These are phyloP conservation scores for Hygrophorus pudorinus DNA, from an alignment of 768 basidiomycete genomes.

Conservation along the genomic window DNA sequence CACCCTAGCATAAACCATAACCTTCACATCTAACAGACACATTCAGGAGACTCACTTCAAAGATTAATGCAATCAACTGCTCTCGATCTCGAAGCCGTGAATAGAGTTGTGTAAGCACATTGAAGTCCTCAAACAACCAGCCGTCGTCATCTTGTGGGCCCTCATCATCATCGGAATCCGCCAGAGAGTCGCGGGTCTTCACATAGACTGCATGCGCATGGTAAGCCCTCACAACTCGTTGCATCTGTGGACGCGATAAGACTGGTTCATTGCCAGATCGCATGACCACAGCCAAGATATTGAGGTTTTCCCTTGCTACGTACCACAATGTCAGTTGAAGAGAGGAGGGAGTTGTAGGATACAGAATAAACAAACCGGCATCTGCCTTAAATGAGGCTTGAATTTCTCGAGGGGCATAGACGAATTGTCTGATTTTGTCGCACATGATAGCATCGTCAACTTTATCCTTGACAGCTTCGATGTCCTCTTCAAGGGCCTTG, in stretches of 20 bases:
- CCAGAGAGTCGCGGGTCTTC: constrained; percentile 43
- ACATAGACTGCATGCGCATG: constrained; percentile 73
- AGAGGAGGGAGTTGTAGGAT: constrained; percentile 2
- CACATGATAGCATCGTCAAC: constrained; percentile 83
- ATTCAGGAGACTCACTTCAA: constrained; percentile 56
- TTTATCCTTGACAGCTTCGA: constrained; percentile 79
- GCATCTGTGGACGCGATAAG: constrained; percentile 69
- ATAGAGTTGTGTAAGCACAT: constrained; percentile 69
- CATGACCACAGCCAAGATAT: constrained; percentile 71
- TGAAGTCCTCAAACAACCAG: constrained; percentile 92
- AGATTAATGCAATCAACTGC: constrained; percentile 85
- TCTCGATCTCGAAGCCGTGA: constrained; percentile 79
- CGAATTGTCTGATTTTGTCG: constrained; percentile 79
- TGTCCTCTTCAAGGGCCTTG: constrained; percentile 74
- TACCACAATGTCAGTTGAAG: background rate
- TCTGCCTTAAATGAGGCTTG: constrained; percentile 75
- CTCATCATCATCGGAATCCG: constrained; percentile 87
- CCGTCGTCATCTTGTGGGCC: constrained; percentile 92
- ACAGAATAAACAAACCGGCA: constrained; percentile 41
- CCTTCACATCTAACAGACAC: background rate
- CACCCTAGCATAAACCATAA: constrained; percentile 46
- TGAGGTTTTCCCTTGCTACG: constrained; percentile 55
- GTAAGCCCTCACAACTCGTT: constrained; percentile 68
- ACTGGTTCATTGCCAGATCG: constrained; percentile 69
- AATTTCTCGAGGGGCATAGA: constrained; percentile 80